Conservation (phyloP, 441 rosid species). For the Eutrema salsugineum region DNA sequence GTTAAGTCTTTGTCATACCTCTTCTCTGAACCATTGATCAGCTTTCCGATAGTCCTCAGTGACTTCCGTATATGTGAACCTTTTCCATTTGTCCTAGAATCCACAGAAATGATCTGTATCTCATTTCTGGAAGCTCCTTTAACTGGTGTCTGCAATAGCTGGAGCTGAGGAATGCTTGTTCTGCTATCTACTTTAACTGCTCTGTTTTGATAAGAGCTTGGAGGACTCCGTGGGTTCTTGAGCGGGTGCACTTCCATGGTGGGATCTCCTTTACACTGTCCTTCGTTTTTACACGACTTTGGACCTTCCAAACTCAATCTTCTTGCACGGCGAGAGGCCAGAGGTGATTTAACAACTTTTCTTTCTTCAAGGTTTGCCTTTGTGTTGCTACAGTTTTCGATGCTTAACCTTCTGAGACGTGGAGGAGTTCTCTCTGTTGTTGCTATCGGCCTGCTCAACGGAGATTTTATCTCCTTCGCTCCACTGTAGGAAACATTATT, state of each 20-base stretch:
- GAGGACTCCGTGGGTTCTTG: slow-evolving; percentile 56
- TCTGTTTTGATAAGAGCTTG: slow-evolving; percentile 41
- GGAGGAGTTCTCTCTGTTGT: slow-evolving; percentile 41
- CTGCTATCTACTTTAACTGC: slow-evolving; percentile 39
- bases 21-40: slow-evolving; percentile 85
- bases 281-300: slow-evolving; percentile 36
- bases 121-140: slow-evolving; percentile 37
- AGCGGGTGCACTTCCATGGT: slow-evolving; percentile 31
- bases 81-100: slow-evolving; percentile 50
- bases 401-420: slow-evolving; percentile 51
- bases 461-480: slow-evolving; percentile 44
- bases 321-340: slow-evolving; percentile 41
- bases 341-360: slow-evolving; percentile 50
- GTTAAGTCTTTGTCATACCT: slow-evolving; percentile 39
- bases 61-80: slow-evolving; percentile 83
- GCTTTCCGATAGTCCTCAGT: slow-evolving; percentile 75
- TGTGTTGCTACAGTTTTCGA: slow-evolving; percentile 52
- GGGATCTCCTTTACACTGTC: slow-evolving; percentile 31
- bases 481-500: slow-evolving; percentile 30
- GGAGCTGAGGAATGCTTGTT: slow-evolving; percentile 47
- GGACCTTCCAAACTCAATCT: slow-evolving; percentile 73
- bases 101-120: slow-evolving; percentile 44
- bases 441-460: slow-evolving; percentile 35
- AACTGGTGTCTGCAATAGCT: slow-evolving; percentile 58
- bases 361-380: slow-evolving; percentile 46